Evolutionary conservation across 345 rosid species (phyloP), one percentile per base, ranked within the genome.

Genomic region (Toxicodendron radicans): DNA sequence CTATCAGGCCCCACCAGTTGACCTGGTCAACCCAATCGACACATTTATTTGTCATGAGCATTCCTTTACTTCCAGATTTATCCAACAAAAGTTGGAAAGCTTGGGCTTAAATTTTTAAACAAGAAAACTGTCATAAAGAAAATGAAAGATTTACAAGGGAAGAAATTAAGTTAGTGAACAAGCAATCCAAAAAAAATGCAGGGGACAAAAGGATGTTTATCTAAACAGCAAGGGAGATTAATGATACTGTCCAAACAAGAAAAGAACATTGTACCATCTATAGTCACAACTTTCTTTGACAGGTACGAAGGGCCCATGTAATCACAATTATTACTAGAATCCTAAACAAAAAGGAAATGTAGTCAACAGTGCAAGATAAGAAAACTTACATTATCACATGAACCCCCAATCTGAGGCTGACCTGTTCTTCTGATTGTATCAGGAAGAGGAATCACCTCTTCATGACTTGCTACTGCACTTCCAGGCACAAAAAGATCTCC

Each of bases 341-440:
- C n/a, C 30, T 14, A 51, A 51, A 8, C 58, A 49, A 8, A 66
- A 2, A 24, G 27, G 41, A 27, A 52, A 32, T 27, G 32, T 3
- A 17, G 9, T 1, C 33, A 17, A 61, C 33, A 24, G 52, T 63
- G 60, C 56, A 33, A 51, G 63, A 71, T 49, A 49, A 52, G 67
- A 48, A 71, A 73, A 85, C 90, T 70, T 82, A 89, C 94, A 77
- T 72, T 56, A 79, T 79, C 84, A 69, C 75, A 64, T 38, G 81
- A 75, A 73, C 73, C 78, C 62, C 77, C 79, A 33, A 18, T 65
- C 30, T 32, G 69, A 53, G 73, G 78, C 67, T 35, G 73, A 79
- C 76, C 49, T 49, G 68, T 51, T 79, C 59, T 79, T 54, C 81
- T 74, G 58, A 81, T 76, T 74, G 74, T 83, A 73, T 85, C 78